phyloP scores from a whole-genome alignment of 1,139 yeast species.

The Torulaspora globosa region DNA sequence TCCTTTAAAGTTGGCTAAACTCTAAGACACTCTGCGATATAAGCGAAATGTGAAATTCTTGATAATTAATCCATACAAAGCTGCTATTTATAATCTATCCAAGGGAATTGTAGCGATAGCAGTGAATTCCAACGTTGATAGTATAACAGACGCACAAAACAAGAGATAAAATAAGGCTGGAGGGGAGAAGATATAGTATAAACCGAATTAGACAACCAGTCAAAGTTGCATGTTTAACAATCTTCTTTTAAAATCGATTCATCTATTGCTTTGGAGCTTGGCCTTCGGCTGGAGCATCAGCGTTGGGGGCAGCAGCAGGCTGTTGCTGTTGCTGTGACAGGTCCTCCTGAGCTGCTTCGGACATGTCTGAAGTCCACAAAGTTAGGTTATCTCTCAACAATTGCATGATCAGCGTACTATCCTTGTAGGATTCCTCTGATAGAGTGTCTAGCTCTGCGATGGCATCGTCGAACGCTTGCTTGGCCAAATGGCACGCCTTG shows the following conservation, averaged over 20 bases:
- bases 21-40: background rate
- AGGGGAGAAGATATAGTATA: conserved; percentile 2
- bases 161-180: conserved; percentile 6
- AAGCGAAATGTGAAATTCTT: background rate
- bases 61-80: conserved; percentile 8
- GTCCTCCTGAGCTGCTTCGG: conserved; percentile 71
- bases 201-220: conserved; percentile 1
- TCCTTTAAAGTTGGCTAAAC: background rate
- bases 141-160: conserved; percentile 1
- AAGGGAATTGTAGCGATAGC: conserved; percentile 3
- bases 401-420: conserved; percentile 97
- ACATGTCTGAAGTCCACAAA: conserved; percentile 95
- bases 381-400: conserved; percentile 96
- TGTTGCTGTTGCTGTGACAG: conserved; percentile 25
- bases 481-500: conserved; percentile 97
- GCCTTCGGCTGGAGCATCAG: conserved; percentile 44
- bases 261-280: conserved; percentile 29
- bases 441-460: conserved; percentile 97
- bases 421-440: conserved; percentile 97
- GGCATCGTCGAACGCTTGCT: conserved; percentile 98
- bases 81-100: conserved; percentile 9
- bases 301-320: conserved; percentile 48
- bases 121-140: background rate
- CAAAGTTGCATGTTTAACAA: background rate
- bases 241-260: conserved; percentile 5